These are phyloP conservation scores for Bertia moriformis DNA, from an alignment of 2,329 filamentous ascomycete species.

Conservation along the genomic window DNA sequence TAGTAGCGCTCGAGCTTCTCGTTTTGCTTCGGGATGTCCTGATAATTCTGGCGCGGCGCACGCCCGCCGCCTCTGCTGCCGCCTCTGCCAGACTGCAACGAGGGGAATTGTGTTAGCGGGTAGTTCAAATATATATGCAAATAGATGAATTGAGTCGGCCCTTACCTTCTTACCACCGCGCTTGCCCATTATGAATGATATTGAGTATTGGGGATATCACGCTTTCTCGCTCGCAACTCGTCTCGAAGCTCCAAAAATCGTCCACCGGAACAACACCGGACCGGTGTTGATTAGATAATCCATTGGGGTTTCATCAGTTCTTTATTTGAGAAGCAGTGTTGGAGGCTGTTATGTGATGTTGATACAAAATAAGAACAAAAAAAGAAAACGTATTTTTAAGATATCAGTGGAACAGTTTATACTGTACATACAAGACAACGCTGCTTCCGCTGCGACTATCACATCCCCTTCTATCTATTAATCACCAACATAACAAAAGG, in stretches of 20 bases:
- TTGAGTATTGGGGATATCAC: too few relatives aligned
- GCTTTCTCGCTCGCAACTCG: too few relatives aligned
- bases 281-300: too few relatives aligned
- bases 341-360: too few relatives aligned
- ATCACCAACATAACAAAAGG: slow-evolving; percentile 1
- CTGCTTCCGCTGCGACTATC: neutral
- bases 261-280: too few relatives aligned
- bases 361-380: too few relatives aligned
- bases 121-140: neutral
- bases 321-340: too few relatives aligned
- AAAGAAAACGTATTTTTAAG: neutral
- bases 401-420: neutral
- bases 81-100: neutral
- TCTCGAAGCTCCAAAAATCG: too few relatives aligned
- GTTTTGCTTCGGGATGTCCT: slow-evolving; percentile 56
- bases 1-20: slow-evolving; percentile 79
- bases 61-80: neutral
- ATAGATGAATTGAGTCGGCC: neutral
- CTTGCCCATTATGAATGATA: slow-evolving; percentile 1
- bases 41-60: neutral
- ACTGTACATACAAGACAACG: neutral
- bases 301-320: too few relatives aligned
- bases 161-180: slow-evolving; percentile 1
- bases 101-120: too few relatives aligned
- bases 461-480: neutral